Percentiles rank a stretch among this genome's conserved stretches.
phyloP scores from a whole-genome alignment of 148 eudicot species.

The Beta vulgaris region DNA sequence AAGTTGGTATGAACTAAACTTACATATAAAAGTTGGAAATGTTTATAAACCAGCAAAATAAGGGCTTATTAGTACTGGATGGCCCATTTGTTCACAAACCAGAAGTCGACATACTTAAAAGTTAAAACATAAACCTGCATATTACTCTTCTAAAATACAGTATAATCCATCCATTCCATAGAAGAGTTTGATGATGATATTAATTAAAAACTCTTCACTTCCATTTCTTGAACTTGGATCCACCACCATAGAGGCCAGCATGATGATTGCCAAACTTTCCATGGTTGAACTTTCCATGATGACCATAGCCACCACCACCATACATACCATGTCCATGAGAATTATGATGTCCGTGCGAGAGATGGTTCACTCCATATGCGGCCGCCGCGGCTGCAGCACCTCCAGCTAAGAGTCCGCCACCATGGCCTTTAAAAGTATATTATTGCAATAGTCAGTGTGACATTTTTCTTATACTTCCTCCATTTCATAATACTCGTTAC shows the following conservation, averaged over 20 bases:
- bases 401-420: no score
- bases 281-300: constrained; percentile 17
- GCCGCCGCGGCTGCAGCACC: constrained; percentile 57
- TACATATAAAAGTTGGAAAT: no score
- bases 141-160: background rate
- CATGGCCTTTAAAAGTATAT: no score
- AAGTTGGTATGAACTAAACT: no score
- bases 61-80: background rate
- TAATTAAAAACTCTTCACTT: constrained; percentile 1
- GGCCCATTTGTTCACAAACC: background rate
- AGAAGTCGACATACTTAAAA: background rate
- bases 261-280: constrained; percentile 22
- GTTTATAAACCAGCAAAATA: no score
- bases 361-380: constrained; percentile 43
- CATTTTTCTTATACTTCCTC: no score
- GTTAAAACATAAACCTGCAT: background rate
- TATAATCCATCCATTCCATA: background rate
- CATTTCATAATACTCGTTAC: no score
- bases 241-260: no score
- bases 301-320: constrained; percentile 22
- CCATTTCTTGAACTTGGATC: constrained; percentile 25
- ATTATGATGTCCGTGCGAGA: constrained; percentile 36
- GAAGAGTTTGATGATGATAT: background rate
- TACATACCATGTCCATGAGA: constrained; percentile 19
- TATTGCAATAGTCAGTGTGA: no score